Evolutionary conservation across 2,329 filamentous ascomycete species (phyloP).

Genomic region (Alternaria panax): DNA sequence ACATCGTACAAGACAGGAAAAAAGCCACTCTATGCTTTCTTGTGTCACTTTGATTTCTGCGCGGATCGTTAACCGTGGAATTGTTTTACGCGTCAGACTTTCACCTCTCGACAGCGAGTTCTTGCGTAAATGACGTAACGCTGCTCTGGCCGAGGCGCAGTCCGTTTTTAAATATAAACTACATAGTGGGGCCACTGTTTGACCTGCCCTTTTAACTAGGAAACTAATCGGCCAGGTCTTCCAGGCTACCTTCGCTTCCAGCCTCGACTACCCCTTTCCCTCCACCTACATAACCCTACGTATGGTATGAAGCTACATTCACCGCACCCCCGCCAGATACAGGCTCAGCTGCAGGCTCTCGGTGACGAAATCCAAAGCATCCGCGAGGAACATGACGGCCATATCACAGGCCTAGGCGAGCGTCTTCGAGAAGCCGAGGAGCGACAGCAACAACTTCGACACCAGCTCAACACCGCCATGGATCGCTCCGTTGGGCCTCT

Average conservation of each 20-base stretch:
- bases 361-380: neutral
- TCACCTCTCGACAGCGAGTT: no score
- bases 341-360: constrained; percentile 1
- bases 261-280: neutral
- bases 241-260: no score
- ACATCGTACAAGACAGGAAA: no score
- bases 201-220: neutral
- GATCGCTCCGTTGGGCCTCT: neutral
- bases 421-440: neutral
- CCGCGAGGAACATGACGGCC: neutral
- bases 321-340: neutral
- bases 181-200: neutral
- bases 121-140: neutral
- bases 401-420: neutral
- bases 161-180: neutral
- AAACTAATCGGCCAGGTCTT: neutral
- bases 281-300: neutral
- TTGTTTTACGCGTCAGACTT: no score
- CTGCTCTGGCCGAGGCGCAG: neutral
- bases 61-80: no score
- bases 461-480: neutral
- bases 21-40: no score
- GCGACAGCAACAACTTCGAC: neutral
- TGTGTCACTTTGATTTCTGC: no score
- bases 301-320: neutral